Base-by-base conservation (phyloP, 345 rosid species). In the Camelina neglecta region DNA sequence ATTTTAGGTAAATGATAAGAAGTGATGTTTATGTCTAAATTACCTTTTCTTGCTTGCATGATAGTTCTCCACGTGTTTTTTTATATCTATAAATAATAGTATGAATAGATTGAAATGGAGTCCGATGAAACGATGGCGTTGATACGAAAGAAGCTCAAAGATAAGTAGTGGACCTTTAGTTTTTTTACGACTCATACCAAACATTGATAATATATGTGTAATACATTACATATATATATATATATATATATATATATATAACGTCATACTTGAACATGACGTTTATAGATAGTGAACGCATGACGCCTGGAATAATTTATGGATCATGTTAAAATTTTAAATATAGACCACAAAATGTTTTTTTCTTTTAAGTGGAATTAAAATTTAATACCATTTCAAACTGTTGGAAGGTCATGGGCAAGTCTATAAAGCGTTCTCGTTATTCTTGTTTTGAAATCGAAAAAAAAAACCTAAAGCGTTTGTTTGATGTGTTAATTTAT, bases 1-100 rank as follows among this genome's bases (percentile, higher is more conserved):
- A 70, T 70, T 70, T 63, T 47, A 26, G 80, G 80, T 56, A 64
- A 55, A 53, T 69, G 74, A 75, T 61, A 69, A 20, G 41, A 75
- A 33, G 33, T 75, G 75, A 76, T 70, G 71, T 63, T 23, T 2
- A 33, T 6, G 71, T 57, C 15, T 55, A 51, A 56, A 44, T 42
- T 5, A 69, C 11, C 16, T 42, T 41, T 54, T 47, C 42, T 56
- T 55, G 13, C 8, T 16, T 45, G 65, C 75, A 56, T 70, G 47
- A 35, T 13, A 56, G 13, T 2, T 20, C 12, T 53, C 80, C 75
- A 76, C 80, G 80, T 69, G 63, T 55, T 0, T n/a, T 15, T 15
- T 10, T 35, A 13, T 29, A 31, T 65, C 23, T 26, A 29, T 64
- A 5, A n/a, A 29, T 64, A 5, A n/a, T 51, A 47, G 51, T 15